Evolutionary conservation across 2,329 filamentous ascomycete species (phyloP), one percentile per base, ranked within the genome.

Genomic region (Hypoxylon sp.): DNA sequence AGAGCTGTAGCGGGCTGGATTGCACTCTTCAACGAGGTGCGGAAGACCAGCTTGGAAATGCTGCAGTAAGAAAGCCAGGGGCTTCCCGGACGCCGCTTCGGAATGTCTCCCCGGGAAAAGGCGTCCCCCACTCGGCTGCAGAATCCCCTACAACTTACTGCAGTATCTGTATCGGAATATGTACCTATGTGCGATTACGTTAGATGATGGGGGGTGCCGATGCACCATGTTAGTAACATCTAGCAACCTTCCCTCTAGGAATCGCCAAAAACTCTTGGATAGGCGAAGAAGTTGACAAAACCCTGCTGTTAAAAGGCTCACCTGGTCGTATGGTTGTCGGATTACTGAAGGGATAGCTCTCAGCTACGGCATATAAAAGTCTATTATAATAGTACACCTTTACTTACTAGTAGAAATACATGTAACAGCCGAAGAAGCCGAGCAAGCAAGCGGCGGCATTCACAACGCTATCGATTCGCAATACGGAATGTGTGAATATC

Each of bases 71-170:
- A 37, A 40, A 26, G 27, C 41, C 26, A 54, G 51, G 55, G 51
- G 43, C 13, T 40, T 51, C 43, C 51, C 34, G 32, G 41, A 32
- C 42, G 34, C 52, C 38, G 48, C 49, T 21, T 56, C 56, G 56
- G 56, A 53, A 59, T 41, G 42, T 37, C 49, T 56, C 56, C 56
- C 56, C 48, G 55, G 51, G 49, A 51, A 55, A 49, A 36, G 26
- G 17, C 17, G 36, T 43, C 41, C 42, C 54, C 42, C 50, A 54
- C 46, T 57, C 19, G 36, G 30, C 41, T 42, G 30, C 37, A 43
- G 31, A 27, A 21, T 21, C 27, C 36, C 44, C 35, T 40, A 35
- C 29, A 19, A 9, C 16, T 15, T 16, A 26, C 26, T 51, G 23
- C 13, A 35, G 19, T 35, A 35, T 37, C 32, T 26, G 20, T 42